Evolutionary conservation across 176 grass and related monocot genomes (phyloP), one percentile per base, ranked within the genome.

Genomic region (Alopecurus myosuroides): DNA sequence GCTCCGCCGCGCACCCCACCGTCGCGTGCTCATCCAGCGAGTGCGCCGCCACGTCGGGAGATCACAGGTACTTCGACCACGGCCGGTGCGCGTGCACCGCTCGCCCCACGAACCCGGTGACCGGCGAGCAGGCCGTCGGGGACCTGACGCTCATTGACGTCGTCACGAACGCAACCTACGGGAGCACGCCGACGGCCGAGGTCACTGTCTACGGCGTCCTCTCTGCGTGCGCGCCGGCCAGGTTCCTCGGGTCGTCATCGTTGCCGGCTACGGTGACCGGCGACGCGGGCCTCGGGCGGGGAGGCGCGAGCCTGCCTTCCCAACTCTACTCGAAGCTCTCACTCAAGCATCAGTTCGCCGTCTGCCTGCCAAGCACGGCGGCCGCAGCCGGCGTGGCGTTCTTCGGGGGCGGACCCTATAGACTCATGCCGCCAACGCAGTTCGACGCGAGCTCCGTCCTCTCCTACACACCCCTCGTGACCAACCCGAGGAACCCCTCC

Each of bases 331-430:
- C 5, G 0, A 31, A 63, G 28, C 28, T 63, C 26, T 7, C 60
- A 23, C 90, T 80, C 28, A 22, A 79, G 20, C 74, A 79, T 34
- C 81, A 76, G 30, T 85, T 92, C 29, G 83, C 68, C 7, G 69
- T 97, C 58, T 94, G 92, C 79, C 92, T 97, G 62, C 94, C 92
- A 3, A 80, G 94, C 62, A 30, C 62, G 15, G 15, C 2, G 34
- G 74, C 12, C 19, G 42, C 28, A 9, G 0, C n/a, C 12, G 80
- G 94, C 29, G 88, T 90, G 6, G 92, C 88, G 0, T 90, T 92
- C 79, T 90, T 97, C 37, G 94, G 92, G 6, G 78, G 57, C 7
- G 1, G 82, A 84, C 0, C 87, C n/a, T 26, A 83, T 37, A 74
- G 63, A 44, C 71, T 92, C 50, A 58, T 80, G 29, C 67, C 82